Evolutionary conservation across 257 asterid genomes (phyloP), one percentile per base, ranked within the genome.

Genomic region (Gardenia jasminoides): DNA sequence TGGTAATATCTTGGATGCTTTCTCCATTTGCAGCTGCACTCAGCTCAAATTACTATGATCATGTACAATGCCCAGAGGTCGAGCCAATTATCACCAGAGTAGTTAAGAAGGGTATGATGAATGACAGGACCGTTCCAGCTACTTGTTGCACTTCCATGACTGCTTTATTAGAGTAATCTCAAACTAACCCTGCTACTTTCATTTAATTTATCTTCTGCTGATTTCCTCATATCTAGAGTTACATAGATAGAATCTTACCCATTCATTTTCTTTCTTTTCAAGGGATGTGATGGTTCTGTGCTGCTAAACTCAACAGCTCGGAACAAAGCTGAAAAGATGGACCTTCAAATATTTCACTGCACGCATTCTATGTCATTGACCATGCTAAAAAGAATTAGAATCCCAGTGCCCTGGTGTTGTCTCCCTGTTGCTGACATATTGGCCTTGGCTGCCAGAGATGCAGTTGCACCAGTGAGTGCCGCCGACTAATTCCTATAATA

Each of bases 241-340:
- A n/a, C 12, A 54, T n/a, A 30, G 41, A 1, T 74, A 39, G 54
- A 7, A 30, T 46, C 17, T 10, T 43, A 7, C 41, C 61, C 33
- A 16, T 6, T 61, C 71, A 30, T 13, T 44, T 43, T 62, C n/a
- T 36, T 36, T 36, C 41, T 41, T 28, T 78, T 80, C 65, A 80
- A 92, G 98, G 97, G 97, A 8, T 94, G 97, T 85, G 98, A 94
- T 88, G 98, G 79, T 9, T 94, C 97, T 26, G 92, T 94, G 78
- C 89, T 94, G 72, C 86, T 94, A 81, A 84, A 88, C 74, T 88
- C 97, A 0, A 87, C 78, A 39, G 80, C 83, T 56, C 86, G 65
- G 13, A 87, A 81, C 52, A 80, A 85, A 73, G 90, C 96, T 26
- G 97, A 94, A 79, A 94, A 82, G 94, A 89, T 78, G 97, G 97